A percentile compares a stretch with the other conserved stretches of the same genome.
phyloP scores from a whole-genome alignment of 2,329 filamentous ascomycete genomes.

The Phyllosticta citrichinensis region DNA sequence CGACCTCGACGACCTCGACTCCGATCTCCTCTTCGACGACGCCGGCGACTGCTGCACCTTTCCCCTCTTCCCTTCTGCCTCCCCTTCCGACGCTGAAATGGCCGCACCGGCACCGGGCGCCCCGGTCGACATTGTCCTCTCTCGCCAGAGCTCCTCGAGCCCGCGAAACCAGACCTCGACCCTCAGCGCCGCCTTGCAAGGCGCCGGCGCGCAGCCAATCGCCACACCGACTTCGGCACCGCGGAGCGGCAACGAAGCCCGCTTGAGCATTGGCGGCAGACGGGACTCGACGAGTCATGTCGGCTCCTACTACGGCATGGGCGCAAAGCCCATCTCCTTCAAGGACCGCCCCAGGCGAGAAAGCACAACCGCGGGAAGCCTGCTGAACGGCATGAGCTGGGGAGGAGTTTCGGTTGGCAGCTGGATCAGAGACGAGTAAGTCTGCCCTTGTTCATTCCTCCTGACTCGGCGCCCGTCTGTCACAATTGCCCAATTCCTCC shows the following conservation, averaged over 20 bases:
- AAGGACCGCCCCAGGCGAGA: conserved; percentile 46
- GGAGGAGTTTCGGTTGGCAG: conserved; percentile 92
- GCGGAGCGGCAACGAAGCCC: conserved; percentile 22
- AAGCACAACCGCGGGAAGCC: conserved; percentile 50
- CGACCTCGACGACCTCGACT: conserved; percentile 19
- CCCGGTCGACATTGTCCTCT: conserved; percentile 51
- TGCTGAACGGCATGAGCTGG: conserved; percentile 84
- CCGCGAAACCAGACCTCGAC: conserved; percentile 54
- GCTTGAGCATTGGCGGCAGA: conserved; percentile 28
- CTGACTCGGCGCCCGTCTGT: not conserved
- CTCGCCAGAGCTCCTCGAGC: conserved; percentile 47
- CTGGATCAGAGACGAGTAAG: conserved; percentile 97
- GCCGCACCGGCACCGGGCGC: conserved; percentile 9
- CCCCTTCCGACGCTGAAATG: conserved; percentile 12
- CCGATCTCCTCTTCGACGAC: conserved; percentile 31
- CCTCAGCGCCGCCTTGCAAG: conserved; percentile 51
- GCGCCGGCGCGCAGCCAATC: conserved; percentile 21
- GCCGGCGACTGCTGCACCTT: conserved; percentile 33
- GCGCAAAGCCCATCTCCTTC: conserved; percentile 52
- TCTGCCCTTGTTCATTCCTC: conserved; percentile 20
- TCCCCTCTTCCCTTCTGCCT: conserved; percentile 27
- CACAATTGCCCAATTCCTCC: not conserved
- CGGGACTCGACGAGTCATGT: conserved; percentile 46
- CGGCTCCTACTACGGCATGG: conserved; percentile 45
- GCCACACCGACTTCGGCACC: conserved; percentile 33